Evolutionary conservation across 805 yeast genomes (phyloP).

Genomic region (Candida taoyuanica): DNA sequence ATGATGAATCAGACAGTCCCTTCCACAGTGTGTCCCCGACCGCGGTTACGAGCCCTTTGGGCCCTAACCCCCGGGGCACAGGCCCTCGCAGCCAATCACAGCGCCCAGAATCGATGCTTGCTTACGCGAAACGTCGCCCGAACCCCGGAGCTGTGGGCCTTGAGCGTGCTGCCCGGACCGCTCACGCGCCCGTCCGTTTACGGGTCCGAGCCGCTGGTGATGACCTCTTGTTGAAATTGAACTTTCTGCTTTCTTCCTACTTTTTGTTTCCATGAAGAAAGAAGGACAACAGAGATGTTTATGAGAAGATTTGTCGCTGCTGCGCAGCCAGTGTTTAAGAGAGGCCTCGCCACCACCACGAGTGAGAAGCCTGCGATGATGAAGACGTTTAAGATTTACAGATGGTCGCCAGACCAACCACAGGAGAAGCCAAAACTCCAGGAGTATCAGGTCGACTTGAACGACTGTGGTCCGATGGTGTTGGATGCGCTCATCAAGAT

Average conservation of each 20-base stretch:
- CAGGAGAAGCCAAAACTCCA: constrained; percentile 85
- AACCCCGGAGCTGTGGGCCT: constrained; percentile 10
- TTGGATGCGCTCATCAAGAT: constrained; percentile 91
- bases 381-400: constrained; percentile 87
- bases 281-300: constrained; percentile 3
- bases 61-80: not conserved
- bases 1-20: too few species aligned
- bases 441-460: constrained; percentile 78
- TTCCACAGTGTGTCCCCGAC: constrained; percentile 2
- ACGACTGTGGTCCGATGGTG: constrained; percentile 96
- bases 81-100: constrained; percentile 13
- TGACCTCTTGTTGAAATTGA: too few species aligned
- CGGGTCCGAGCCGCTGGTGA: constrained; percentile 22
- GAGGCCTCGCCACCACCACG: constrained; percentile 38
- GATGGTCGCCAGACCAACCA: constrained; percentile 98
- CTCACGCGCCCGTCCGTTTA: constrained; percentile 5
- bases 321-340: constrained; percentile 7
- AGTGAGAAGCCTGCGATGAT: constrained; percentile 52
- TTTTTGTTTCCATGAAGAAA: too few species aligned
- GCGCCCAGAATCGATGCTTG: constrained; percentile 8
- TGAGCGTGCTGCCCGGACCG: constrained; percentile 11
- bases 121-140: constrained; percentile 18
- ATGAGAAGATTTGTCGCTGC: constrained; percentile 4
- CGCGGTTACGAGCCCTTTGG: not conserved
- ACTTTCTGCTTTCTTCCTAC: too few species aligned